Percentiles rank a stretch among this genome's conserved stretches.
Evolutionary conservation across 2,329 filamentous ascomycete species (phyloP).

Genomic region (Fusarium chaquense): DNA sequence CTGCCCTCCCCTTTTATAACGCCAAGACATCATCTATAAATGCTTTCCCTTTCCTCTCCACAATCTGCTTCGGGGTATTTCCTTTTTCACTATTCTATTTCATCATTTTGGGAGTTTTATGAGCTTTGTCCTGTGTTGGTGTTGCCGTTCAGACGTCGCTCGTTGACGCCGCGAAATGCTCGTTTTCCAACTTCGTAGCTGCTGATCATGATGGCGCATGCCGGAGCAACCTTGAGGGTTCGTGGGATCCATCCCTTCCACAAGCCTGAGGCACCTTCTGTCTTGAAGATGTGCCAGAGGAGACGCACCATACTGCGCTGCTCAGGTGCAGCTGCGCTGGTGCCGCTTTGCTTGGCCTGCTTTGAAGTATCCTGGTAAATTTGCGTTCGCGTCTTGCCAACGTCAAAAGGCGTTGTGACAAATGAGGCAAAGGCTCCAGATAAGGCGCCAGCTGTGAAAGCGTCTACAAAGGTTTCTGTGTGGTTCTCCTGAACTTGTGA

Average conservation of each 20-base stretch:
- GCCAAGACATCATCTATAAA: constrained; percentile 38
- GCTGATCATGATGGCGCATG: constrained; percentile 99
- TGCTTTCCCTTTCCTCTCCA: constrained; percentile 3
- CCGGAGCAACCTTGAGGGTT: constrained; percentile 93
- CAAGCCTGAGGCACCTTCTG: constrained; percentile 82
- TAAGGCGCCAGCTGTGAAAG: constrained; percentile 85
- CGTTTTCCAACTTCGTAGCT: constrained; percentile 97
- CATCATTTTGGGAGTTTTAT: constrained; percentile 10
- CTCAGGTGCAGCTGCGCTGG: constrained; percentile 69
- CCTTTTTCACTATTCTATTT: constrained; percentile 13
- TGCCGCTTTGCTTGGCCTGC: constrained; percentile 27
- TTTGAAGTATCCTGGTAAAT: constrained; percentile 72
- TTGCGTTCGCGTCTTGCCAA: constrained; percentile 95
- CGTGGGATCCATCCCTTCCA: constrained; percentile 94
- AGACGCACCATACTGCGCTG: constrained; percentile 83
- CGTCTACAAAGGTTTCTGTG: constrained; percentile 83
- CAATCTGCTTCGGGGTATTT: constrained; percentile 19
- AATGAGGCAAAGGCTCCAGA: constrained; percentile 89
- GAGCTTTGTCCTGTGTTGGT: constrained; percentile 13
- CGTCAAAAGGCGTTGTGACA: constrained; percentile 94
- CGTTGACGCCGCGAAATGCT: constrained; percentile 81
- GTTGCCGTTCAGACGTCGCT: constrained; percentile 49
- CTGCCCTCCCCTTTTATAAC: constrained; percentile 29
- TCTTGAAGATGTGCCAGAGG: constrained; percentile 89
- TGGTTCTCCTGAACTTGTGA: constrained; percentile 77